These are phyloP conservation scores for Immersiporthe knoxdaviesiana DNA, from an alignment of 2,329 filamentous ascomycete species.

Conservation along the genomic window DNA sequence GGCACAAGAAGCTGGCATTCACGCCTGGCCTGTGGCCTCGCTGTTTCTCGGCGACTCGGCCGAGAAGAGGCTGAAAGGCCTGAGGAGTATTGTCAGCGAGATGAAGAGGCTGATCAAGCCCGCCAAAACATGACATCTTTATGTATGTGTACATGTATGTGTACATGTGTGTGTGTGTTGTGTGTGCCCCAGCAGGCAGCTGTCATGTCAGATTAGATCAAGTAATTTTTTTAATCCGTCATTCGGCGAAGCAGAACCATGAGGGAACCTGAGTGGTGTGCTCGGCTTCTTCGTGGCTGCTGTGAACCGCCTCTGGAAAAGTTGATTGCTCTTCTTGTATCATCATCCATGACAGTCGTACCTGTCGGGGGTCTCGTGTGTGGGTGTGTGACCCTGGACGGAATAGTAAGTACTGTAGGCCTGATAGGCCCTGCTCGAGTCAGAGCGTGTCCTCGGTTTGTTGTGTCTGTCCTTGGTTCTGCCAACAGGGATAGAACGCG, in stretches of 20 bases:
- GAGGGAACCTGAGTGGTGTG: slow-evolving; percentile 51
- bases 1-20: slow-evolving; percentile 69
- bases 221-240: slow-evolving; percentile 49
- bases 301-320: slow-evolving; percentile 41
- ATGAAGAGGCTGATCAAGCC: slow-evolving; percentile 39
- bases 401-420: neutral
- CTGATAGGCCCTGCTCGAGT: neutral
- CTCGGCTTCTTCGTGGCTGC: slow-evolving; percentile 54
- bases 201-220: slow-evolving; percentile 68
- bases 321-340: slow-evolving; percentile 39
- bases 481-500: neutral
- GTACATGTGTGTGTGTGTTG: too few species aligned
- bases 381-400: neutral
- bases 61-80: slow-evolving; percentile 56
- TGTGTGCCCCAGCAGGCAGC: slow-evolving; percentile 16
- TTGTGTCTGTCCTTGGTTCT: too few species aligned
- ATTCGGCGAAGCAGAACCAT: slow-evolving; percentile 34
- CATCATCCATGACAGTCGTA: slow-evolving; percentile 42
- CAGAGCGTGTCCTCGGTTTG: neutral
- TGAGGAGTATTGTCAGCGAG: slow-evolving; percentile 47
- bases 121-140: slow-evolving; percentile 29
- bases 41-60: slow-evolving; percentile 56
- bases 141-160: neutral
- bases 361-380: neutral
- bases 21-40: slow-evolving; percentile 80